phyloP scores from a whole-genome alignment of 2,329 filamentous ascomycete genomes.

The Mollisiaceae sp. region DNA sequence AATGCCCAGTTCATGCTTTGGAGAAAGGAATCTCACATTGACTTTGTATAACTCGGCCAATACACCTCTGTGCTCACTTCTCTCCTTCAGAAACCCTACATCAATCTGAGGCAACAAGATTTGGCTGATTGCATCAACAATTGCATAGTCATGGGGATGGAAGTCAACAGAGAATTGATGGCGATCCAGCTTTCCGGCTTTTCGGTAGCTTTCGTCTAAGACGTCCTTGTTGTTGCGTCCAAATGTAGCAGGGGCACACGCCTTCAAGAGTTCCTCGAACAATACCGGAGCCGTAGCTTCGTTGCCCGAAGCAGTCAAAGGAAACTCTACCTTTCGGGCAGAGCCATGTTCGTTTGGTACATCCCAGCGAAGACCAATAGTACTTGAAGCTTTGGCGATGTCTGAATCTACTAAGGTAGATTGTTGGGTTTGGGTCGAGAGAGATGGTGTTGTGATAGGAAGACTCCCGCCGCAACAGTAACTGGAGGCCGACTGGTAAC shows the following conservation, averaged over 20 bases:
- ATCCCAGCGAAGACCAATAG: slow-evolving; percentile 26
- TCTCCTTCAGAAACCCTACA: neutral
- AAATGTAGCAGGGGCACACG: slow-evolving; percentile 55
- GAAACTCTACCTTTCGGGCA: slow-evolving; percentile 6
- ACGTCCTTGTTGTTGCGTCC: slow-evolving; percentile 52
- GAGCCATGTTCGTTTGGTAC: neutral
- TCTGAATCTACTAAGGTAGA: slow-evolving; percentile 8
- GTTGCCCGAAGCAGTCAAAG: neutral
- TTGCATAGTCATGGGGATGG: slow-evolving; percentile 55
- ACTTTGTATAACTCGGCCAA: slow-evolving; percentile 62
- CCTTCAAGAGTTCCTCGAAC: slow-evolving; percentile 39
- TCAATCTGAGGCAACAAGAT: slow-evolving; percentile 41
- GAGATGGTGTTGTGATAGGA: slow-evolving; percentile 11
- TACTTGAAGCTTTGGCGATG: neutral
- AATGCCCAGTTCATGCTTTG: slow-evolving; percentile 28
- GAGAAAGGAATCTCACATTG: slow-evolving; percentile 54
- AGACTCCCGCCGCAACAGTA: slow-evolving; percentile 28
- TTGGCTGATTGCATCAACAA: slow-evolving; percentile 56
- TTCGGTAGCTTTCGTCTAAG: slow-evolving; percentile 57
- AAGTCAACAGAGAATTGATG: slow-evolving; percentile 55
- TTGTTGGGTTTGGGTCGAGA: neutral
- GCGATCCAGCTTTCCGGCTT: slow-evolving; percentile 57
- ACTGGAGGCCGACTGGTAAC: slow-evolving; percentile 23
- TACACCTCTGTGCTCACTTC: slow-evolving; percentile 42
- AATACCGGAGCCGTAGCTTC: slow-evolving; percentile 8